phyloP scores from a whole-genome alignment of 2,329 filamentous ascomycete species.

The Fusarium praegraminearum region DNA sequence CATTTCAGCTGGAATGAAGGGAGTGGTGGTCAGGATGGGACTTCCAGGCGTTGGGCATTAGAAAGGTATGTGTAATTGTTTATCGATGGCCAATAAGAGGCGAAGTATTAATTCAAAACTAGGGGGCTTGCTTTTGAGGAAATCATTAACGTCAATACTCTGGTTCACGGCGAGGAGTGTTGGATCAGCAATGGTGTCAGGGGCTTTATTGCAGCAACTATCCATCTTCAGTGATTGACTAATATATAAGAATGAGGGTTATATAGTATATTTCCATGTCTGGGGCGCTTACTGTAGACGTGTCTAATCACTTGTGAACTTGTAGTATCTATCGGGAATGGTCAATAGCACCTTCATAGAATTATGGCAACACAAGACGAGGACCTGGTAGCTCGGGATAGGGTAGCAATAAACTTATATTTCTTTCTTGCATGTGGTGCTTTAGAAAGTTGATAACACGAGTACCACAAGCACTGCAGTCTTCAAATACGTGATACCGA shows the following conservation, averaged over 20 bases:
- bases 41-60: constrained; percentile 85
- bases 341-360: background rate
- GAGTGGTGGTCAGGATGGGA: constrained; percentile 85
- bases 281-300: background rate
- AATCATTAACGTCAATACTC: constrained; percentile 66
- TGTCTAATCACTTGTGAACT: background rate
- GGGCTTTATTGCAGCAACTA: constrained; percentile 73
- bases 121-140: constrained; percentile 75
- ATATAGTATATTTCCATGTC: background rate
- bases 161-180: constrained; percentile 80
- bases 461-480: too few relatives aligned
- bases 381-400: background rate
- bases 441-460: too few relatives aligned
- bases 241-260: background rate
- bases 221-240: constrained; percentile 47
- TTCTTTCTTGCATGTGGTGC: background rate
- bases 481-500: too few relatives aligned
- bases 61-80: constrained; percentile 62
- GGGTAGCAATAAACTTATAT: background rate
- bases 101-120: constrained; percentile 7
- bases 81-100: background rate
- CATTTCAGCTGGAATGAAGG: constrained; percentile 55
- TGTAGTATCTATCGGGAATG: background rate
- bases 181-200: constrained; percentile 91
- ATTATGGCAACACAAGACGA: background rate